Evolutionary conservation across 108 stramenopile species (phyloP).

Genomic region (Cyclotella cryptica): DNA sequence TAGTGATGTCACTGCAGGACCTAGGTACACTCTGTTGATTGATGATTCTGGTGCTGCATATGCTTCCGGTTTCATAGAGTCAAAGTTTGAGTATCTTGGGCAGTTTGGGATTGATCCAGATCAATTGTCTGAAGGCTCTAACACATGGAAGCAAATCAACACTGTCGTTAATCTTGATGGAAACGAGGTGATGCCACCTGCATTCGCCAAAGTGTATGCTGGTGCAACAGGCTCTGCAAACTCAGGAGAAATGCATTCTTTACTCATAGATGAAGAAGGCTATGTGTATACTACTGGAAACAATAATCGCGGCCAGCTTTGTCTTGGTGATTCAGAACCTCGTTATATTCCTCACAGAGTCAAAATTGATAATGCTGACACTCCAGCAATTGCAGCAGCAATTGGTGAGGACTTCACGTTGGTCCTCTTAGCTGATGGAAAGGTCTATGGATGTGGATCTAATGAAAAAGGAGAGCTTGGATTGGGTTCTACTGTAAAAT

Average conservation of each 20-base stretch:
- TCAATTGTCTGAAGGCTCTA: conserved; percentile 8
- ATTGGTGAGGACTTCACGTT: conserved; percentile 43
- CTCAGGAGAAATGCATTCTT: conserved; percentile 44
- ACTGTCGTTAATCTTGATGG: conserved; percentile 13
- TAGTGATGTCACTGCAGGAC: conserved; percentile 4
- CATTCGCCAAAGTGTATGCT: conserved; percentile 19
- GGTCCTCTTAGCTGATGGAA: conserved; percentile 36
- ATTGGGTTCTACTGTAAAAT: conserved; percentile 21
- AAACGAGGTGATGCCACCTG: conserved; percentile 5
- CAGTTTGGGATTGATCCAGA: conserved; percentile 1
- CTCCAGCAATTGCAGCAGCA: conserved; percentile 31
- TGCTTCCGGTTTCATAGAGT: conserved; percentile 14
- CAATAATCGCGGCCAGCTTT: conserved; percentile 32
- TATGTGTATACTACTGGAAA: conserved; percentile 32
- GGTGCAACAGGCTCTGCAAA: conserved; percentile 24
- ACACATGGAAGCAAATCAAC: conserved; percentile 8
- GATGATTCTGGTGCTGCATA: conserved; percentile 5
- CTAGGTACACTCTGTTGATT: conserved; percentile 14
- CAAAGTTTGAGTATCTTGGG: not conserved
- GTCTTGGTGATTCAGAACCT: conserved; percentile 21
- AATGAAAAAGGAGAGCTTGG: conserved; percentile 57
- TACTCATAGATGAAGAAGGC: conserved; percentile 28
- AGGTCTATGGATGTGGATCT: conserved; percentile 37
- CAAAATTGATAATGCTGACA: not conserved
- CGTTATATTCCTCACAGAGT: conserved; percentile 18